A percentile compares a stretch with the other conserved stretches of the same genome.
phyloP scores from a whole-genome alignment of 345 rosid species.

The Pistacia atlantica region DNA sequence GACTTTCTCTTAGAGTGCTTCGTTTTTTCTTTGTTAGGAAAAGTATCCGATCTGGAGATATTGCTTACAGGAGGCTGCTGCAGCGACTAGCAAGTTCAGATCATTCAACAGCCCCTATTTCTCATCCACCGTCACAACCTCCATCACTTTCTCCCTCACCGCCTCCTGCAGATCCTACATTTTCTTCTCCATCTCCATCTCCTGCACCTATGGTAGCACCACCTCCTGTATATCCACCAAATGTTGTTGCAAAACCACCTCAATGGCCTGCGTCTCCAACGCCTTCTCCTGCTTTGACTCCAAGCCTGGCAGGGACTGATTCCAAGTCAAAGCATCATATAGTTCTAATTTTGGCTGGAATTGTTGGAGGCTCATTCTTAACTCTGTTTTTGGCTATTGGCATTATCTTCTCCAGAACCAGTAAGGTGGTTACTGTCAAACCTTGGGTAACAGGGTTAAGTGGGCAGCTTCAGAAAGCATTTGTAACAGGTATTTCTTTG shows the following conservation, averaged over 20 bases:
- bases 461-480: slow-evolving; percentile 85
- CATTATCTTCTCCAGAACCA: slow-evolving; percentile 47
- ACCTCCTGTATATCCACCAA: slow-evolving; percentile 23
- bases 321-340: slow-evolving; percentile 33
- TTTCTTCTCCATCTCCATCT: slow-evolving; percentile 31
- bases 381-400: slow-evolving; percentile 39
- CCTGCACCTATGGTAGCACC: slow-evolving; percentile 38
- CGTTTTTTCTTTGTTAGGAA: slow-evolving; percentile 36
- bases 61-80: slow-evolving; percentile 43
- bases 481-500: slow-evolving; percentile 61
- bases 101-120: too few relatives aligned
- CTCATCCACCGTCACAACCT: not conserved
- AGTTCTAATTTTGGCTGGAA: slow-evolving; percentile 36
- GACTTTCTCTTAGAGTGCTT: not conserved
- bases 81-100: slow-evolving; percentile 9
- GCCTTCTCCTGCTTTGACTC: slow-evolving; percentile 37
- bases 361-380: slow-evolving; percentile 44
- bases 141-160: slow-evolving; percentile 36
- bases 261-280: slow-evolving; percentile 10
- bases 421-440: slow-evolving; percentile 71
- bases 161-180: slow-evolving; percentile 17
- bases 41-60: slow-evolving; percentile 24
- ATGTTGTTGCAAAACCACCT: slow-evolving; percentile 26
- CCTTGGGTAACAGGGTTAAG: slow-evolving; percentile 92
- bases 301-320: slow-evolving; percentile 20